Evolutionary conservation across 2,329 filamentous ascomycete genomes (phyloP).

Genomic region (Onygenales sp.): DNA sequence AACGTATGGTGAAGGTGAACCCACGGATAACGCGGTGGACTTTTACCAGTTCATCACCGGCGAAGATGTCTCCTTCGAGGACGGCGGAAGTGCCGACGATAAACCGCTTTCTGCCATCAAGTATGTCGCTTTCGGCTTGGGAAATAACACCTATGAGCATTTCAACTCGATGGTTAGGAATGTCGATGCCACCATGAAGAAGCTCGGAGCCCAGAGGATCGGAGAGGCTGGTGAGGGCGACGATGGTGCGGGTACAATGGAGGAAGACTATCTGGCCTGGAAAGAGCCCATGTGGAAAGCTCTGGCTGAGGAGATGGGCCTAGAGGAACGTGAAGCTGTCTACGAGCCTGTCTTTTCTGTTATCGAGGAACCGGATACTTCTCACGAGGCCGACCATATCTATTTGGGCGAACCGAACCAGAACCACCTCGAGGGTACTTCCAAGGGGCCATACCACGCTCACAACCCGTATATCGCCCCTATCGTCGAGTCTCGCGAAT

Average conservation of each 20-base stretch:
- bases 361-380: constrained; percentile 63
- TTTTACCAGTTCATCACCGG: constrained; percentile 93
- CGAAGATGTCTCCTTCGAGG: constrained; percentile 73
- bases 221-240: constrained; percentile 89
- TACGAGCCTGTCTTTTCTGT: constrained; percentile 91
- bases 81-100: constrained; percentile 52
- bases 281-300: constrained; percentile 98
- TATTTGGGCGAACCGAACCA: constrained; percentile 96
- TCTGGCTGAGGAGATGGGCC: constrained; percentile 68
- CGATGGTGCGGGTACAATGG: constrained; percentile 97
- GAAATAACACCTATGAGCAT: constrained; percentile 99
- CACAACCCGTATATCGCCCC: constrained; percentile 97
- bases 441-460: constrained; percentile 86
- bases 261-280: constrained; percentile 98
- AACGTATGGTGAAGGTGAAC: constrained; percentile 96
- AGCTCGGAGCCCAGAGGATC: constrained; percentile 74
- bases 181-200: constrained; percentile 69
- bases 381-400: constrained; percentile 66
- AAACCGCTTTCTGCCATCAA: constrained; percentile 73
- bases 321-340: constrained; percentile 91
- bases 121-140: constrained; percentile 90
- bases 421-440: constrained; percentile 76
- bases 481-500: constrained; percentile 78
- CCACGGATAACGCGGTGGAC: constrained; percentile 96
- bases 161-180: constrained; percentile 98